Evolutionary conservation across 306 rosid species (phyloP).

Genomic region (Medicago lupulina): DNA sequence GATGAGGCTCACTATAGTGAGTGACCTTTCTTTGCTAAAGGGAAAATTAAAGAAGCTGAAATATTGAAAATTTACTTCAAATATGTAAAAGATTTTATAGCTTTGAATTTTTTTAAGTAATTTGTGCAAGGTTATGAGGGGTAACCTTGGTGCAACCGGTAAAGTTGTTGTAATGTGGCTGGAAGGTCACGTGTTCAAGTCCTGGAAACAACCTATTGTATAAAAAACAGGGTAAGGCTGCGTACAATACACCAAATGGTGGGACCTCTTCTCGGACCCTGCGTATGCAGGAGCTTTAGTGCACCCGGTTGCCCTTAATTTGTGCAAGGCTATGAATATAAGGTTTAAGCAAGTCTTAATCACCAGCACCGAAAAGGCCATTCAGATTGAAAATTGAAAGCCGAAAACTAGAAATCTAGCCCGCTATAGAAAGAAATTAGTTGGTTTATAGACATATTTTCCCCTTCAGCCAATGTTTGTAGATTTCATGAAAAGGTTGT

Average conservation of each 20-base stretch:
- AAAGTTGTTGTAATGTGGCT: no score
- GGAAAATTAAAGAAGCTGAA: no score
- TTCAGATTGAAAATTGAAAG: background rate
- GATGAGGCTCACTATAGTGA: no score
- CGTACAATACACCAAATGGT: no score
- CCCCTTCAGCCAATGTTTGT: background rate
- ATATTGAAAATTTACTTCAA: background rate
- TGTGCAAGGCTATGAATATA: background rate
- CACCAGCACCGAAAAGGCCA: background rate
- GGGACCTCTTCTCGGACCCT: no score
- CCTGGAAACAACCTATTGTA: no score
- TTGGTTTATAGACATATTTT: background rate
- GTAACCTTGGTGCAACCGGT: no score
- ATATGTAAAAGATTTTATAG: background rate
- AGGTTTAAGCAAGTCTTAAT: background rate
- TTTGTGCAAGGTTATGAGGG: background rate
- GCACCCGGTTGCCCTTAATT: no score
- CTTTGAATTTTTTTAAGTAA: background rate
- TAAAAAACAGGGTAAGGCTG: no score
- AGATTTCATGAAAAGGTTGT: background rate
- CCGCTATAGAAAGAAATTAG: background rate
- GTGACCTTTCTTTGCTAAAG: no score
- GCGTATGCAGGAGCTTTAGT: no score
- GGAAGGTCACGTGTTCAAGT: no score
- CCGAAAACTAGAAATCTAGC: background rate